Conservation (phyloP, 495 filamentous ascomycete species). For the Trypethelium eluteriae region DNA sequence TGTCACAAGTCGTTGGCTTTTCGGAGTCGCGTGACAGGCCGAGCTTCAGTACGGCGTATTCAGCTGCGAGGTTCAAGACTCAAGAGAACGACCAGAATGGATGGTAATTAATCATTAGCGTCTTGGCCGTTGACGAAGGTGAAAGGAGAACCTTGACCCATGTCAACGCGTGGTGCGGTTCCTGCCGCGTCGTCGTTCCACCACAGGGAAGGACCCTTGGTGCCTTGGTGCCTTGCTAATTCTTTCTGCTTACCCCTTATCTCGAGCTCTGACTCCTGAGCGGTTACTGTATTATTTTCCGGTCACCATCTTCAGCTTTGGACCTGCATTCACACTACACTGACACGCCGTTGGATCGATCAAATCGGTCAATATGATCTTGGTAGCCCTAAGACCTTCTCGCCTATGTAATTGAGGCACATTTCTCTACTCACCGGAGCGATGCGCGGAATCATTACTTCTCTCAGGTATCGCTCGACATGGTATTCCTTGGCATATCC, state of each 20-base stretch:
- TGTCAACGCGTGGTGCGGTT: not conserved
- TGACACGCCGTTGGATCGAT: not conserved
- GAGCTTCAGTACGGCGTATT: no score
- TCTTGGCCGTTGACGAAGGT: no score
- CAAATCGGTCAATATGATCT: conserved; percentile 21
- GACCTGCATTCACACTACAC: not conserved
- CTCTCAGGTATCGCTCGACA: conserved; percentile 31
- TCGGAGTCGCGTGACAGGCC: no score
- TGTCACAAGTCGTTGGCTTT: no score
- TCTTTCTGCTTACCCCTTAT: no score
- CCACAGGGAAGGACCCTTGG: no score
- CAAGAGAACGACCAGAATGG: no score
- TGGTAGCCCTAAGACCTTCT: conserved; percentile 28
- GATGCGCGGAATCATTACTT: conserved; percentile 28
- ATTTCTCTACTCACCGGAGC: conserved; percentile 32
- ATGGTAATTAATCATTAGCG: no score
- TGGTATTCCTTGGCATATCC: conserved; percentile 32
- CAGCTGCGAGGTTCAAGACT: no score
- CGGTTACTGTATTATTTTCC: not conserved
- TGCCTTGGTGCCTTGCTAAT: no score
- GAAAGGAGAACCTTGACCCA: no score
- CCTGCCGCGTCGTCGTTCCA: not conserved
- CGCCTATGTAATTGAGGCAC: conserved; percentile 28
- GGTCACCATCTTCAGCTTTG: not conserved
- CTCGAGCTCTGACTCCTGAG: no score